A percentile compares a stretch with the other conserved stretches of the same genome.
Evolutionary conservation across 805 yeast genomes (phyloP).

Genomic region (Metschnikowia anglica): DNA sequence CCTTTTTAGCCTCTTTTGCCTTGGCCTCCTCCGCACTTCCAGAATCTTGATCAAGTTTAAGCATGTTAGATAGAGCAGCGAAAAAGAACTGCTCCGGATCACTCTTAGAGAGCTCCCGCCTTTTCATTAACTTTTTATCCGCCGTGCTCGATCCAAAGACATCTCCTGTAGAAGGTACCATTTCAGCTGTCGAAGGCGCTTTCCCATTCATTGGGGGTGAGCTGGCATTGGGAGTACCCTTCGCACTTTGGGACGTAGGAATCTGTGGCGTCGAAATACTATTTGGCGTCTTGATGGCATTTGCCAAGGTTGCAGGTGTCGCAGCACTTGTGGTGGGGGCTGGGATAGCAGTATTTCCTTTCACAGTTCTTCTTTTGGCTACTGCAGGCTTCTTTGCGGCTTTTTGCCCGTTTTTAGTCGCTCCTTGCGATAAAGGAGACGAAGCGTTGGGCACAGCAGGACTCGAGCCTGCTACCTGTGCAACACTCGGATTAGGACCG

Average conservation of each 20-base stretch:
- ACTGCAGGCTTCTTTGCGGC: slow-evolving; percentile 9
- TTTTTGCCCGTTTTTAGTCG: slow-evolving; percentile 26
- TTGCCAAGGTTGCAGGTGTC: slow-evolving; percentile 40
- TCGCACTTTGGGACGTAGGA: slow-evolving; percentile 35
- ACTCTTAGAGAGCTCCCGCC: slow-evolving; percentile 45
- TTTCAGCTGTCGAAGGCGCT: slow-evolving; percentile 3
- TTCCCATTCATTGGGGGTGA: slow-evolving; percentile 27
- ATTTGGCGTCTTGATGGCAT: slow-evolving; percentile 44
- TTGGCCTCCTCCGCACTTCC: slow-evolving; percentile 23
- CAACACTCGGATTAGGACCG: slow-evolving; percentile 7
- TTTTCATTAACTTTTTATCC: slow-evolving; percentile 44
- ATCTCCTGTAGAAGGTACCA: slow-evolving; percentile 20
- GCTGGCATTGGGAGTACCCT: slow-evolving; percentile 41
- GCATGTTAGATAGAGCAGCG: slow-evolving; percentile 50
- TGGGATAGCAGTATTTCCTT: slow-evolving; percentile 28
- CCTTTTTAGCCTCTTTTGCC: slow-evolving; percentile 11
- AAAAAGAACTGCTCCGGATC: slow-evolving; percentile 51
- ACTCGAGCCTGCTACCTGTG: slow-evolving; percentile 14
- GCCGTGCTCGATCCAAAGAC: slow-evolving; percentile 26
- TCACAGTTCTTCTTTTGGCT: slow-evolving; percentile 17
- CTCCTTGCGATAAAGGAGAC: slow-evolving; percentile 11
- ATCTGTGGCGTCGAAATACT: slow-evolving; percentile 45
- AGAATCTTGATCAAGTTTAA: slow-evolving; percentile 37
- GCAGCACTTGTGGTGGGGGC: slow-evolving; percentile 38
- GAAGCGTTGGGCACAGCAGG: slow-evolving; percentile 14